Evolutionary conservation across 441 rosid species (phyloP).

Genomic region (Lepidium campestre): DNA sequence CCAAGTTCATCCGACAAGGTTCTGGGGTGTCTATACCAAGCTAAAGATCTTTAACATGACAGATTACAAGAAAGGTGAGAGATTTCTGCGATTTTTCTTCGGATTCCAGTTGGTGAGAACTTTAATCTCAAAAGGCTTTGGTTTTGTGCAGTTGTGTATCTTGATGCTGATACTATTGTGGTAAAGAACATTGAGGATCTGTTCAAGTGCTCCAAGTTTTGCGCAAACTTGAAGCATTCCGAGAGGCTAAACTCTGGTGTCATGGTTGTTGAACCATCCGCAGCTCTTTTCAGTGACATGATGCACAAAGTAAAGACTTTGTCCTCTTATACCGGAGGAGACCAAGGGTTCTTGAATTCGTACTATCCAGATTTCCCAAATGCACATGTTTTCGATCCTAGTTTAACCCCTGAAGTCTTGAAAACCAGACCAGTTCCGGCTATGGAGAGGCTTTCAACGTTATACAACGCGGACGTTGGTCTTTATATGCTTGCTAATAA

Average conservation of each 20-base stretch:
- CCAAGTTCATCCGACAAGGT: slow-evolving; percentile 9
- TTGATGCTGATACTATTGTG: slow-evolving; percentile 95
- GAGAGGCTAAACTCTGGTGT: slow-evolving; percentile 96
- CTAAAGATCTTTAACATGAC: slow-evolving; percentile 11
- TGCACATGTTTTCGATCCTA: slow-evolving; percentile 81
- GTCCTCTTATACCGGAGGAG: slow-evolving; percentile 92
- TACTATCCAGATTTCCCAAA: slow-evolving; percentile 74
- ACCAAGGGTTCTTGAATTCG: slow-evolving; percentile 87
- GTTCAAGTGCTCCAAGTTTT: slow-evolving; percentile 72
- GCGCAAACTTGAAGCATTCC: slow-evolving; percentile 96
- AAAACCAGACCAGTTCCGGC: slow-evolving; percentile 63
- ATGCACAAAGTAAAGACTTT: slow-evolving; percentile 73
- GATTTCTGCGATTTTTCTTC: neutral
- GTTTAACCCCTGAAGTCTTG: slow-evolving; percentile 44
- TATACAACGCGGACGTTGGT: slow-evolving; percentile 95
- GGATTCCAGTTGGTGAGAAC: slow-evolving; percentile 5
- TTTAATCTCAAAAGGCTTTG: slow-evolving; percentile 18
- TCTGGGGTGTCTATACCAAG: slow-evolving; percentile 14
- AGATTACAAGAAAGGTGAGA: slow-evolving; percentile 37
- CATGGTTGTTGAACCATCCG: slow-evolving; percentile 93
- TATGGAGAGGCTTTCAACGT: slow-evolving; percentile 92
- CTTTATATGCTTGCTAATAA: slow-evolving; percentile 97
- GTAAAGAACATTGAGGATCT: slow-evolving; percentile 90
- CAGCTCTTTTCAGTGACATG: slow-evolving; percentile 69
- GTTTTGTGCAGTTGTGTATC: slow-evolving; percentile 68